Base-by-base conservation (phyloP, 257 asterid species). In the Vinca minor region DNA sequence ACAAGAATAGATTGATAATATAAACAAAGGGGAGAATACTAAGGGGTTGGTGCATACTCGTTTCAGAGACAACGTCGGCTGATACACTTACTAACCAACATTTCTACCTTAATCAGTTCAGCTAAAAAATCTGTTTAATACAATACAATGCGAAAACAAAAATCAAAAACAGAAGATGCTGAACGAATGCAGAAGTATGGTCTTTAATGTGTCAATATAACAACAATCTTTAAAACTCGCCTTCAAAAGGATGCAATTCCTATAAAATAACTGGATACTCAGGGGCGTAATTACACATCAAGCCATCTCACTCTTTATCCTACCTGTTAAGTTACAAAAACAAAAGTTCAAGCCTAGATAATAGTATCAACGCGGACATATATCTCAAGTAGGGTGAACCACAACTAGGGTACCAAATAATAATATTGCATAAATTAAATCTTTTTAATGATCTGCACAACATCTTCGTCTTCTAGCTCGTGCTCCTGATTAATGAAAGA, bases 391-490 rank as follows among this genome's bases (percentile, higher is more conserved):
- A 55, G 0, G 15, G 32, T 34, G 2, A 68, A n/a, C n/a, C n/a
- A n/a, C n/a, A n/a, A n/a, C n/a, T 31, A 44, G 1, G n/a, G 46
- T 47, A 23, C 58, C 42, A 1, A 42, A 42, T 42, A 18, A 13
- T 42, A 18, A 13, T 42, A 18, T 2, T 6, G 9, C 14, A 26
- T 35, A 62, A 29, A 45, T 79, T 79, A 93, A 74, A 93, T 81
- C 76, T 89, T 93, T 69, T 93, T 93, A 56, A 93, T 89, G 78
- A 93, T 87, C 76, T 93, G 97, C 76, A 93, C 99, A 1, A 93
- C 99, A 49, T 93, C 99, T 78, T 93, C 99, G 45, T 89, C 98
- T 78, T 93, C 99, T 67, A 93, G 88, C 77, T 89, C 99, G 52
- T 93, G 99, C 71, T 89, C 97, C 98, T 92, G 75, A 47, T 45